phyloP scores from a whole-genome alignment of 2,329 filamentous ascomycete species.

The Xylaria digitata region DNA sequence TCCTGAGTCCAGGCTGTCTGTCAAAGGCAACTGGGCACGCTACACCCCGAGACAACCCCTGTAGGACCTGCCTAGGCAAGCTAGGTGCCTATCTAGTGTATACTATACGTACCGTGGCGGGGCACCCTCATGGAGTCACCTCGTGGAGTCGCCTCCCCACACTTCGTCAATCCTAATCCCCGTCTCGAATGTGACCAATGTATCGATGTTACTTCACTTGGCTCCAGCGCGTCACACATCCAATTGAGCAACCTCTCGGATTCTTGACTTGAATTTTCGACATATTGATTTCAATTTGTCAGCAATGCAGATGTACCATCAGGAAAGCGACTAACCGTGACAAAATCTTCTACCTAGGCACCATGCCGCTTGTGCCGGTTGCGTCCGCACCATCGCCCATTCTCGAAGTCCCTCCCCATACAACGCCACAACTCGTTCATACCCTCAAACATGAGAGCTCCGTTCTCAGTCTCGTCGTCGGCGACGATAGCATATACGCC shows the following conservation, averaged over 20 bases:
- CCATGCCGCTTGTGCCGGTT: conserved; percentile 43
- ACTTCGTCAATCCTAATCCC: neutral
- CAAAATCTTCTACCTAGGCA: conserved; percentile 34
- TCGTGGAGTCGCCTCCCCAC: conserved; percentile 12
- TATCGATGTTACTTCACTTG: too few relatives aligned
- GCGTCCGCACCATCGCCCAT: conserved; percentile 44
- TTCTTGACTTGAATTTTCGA: conserved; percentile 3
- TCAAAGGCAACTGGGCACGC: conserved; percentile 13
- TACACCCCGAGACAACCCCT: neutral
- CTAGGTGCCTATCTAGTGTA: too few relatives aligned
- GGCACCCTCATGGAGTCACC: neutral
- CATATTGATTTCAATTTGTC: neutral
- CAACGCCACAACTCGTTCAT: conserved; percentile 74
- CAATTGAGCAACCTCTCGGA: neutral
- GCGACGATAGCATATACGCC: conserved; percentile 84
- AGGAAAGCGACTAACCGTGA: conserved; percentile 15
- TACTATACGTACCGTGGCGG: neutral
- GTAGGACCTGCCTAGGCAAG: too few relatives aligned
- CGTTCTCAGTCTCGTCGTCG: conserved; percentile 84
- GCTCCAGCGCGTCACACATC: conserved; percentile 21
- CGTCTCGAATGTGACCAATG: neutral
- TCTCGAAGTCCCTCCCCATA: conserved; percentile 47
- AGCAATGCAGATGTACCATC: conserved; percentile 17
- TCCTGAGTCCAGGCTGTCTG: conserved; percentile 3
- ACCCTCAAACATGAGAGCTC: conserved; percentile 81